Evolutionary conservation across 768 basidiomycete species (phyloP).

Genomic region (Auriculariales sp.): DNA sequence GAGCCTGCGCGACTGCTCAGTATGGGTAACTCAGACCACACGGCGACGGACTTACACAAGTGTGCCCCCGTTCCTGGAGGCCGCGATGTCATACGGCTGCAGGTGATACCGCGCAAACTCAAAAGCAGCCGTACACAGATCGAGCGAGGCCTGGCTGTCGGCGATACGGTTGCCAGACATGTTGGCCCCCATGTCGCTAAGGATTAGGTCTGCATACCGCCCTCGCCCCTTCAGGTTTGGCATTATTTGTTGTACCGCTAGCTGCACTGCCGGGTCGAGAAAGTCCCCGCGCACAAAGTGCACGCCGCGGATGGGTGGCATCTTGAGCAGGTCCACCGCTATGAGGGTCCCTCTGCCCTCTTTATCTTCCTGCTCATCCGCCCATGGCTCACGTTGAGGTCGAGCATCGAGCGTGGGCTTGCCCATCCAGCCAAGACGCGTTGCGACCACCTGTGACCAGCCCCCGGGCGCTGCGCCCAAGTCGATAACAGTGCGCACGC

Average conservation of each 20-base stretch:
- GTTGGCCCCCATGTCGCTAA: conserved; percentile 87
- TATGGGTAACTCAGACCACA: conserved; percentile 6
- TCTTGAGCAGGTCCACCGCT: conserved; percentile 68
- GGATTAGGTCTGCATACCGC: conserved; percentile 56
- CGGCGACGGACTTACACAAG: conserved; percentile 34
- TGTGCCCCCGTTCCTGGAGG: conserved; percentile 31
- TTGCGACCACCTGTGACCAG: conserved; percentile 78
- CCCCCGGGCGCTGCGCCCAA: conserved; percentile 88
- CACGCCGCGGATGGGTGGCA: conserved; percentile 60
- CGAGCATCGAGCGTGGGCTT: conserved; percentile 10
- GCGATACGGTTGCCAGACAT: conserved; percentile 50
- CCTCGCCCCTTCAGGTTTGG: conserved; percentile 7
- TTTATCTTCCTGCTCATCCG: conserved; percentile 5
- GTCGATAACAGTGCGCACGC: conserved; percentile 48
- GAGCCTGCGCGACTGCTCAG: conserved; percentile 31
- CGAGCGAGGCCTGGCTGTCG: conserved; percentile 56
- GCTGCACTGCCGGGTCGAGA: conserved; percentile 36
- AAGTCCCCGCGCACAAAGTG: conserved; percentile 68
- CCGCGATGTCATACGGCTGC: conserved; percentile 28
- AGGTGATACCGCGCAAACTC: conserved; percentile 46
- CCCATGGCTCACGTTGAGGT: background rate
- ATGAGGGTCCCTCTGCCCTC: conserved; percentile 30
- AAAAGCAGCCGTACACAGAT: conserved; percentile 62
- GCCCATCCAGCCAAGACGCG: conserved; percentile 29
- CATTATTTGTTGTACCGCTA: conserved; percentile 27